Percentiles rank a stretch among this genome's conserved stretches.
These are phyloP conservation scores for Casuarina equisetifolia DNA, from an alignment of 306 rosid genomes.

Conservation along the genomic window DNA sequence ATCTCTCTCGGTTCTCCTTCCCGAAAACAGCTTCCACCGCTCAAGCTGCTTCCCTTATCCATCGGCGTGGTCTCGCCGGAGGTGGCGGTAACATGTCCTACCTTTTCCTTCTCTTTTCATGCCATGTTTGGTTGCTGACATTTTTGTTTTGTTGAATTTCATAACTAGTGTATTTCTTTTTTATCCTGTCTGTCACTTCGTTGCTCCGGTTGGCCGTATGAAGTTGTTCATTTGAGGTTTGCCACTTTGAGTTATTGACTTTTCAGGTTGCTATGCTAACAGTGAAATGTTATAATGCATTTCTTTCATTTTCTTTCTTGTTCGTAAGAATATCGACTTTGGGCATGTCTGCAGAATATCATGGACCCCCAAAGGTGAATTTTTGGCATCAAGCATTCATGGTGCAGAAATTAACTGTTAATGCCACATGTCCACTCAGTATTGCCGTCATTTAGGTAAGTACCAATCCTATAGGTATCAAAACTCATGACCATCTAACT, in stretches of 20 bases:
- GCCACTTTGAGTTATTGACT: background rate
- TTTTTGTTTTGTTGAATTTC: background rate
- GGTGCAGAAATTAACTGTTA: background rate
- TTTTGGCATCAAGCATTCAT: slow-evolving; percentile 44
- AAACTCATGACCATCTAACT: background rate
- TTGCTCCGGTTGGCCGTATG: background rate
- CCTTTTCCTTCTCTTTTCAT: background rate
- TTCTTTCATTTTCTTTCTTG: background rate
- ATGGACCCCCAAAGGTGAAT: slow-evolving; percentile 69
- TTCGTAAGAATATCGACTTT: slow-evolving; percentile 4
- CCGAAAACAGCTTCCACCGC: slow-evolving; percentile 29
- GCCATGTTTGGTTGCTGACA: background rate
- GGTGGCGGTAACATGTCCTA: slow-evolving; percentile 34
- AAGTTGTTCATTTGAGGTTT: background rate
- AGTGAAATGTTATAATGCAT: no score
- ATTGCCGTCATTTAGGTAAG: background rate
- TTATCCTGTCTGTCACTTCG: background rate
- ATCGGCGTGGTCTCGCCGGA: slow-evolving; percentile 49
- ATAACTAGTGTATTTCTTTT: background rate
- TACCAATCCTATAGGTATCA: background rate
- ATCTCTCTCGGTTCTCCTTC: slow-evolving; percentile 36
- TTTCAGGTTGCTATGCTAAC: background rate
- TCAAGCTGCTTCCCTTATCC: slow-evolving; percentile 37
- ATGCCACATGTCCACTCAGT: background rate
- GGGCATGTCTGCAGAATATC: slow-evolving; percentile 46